Percentiles rank a stretch among this genome's conserved stretches.
Evolutionary conservation across 2,329 filamentous ascomycete genomes (phyloP).

Genomic region (Tricladium varicosporioides): DNA sequence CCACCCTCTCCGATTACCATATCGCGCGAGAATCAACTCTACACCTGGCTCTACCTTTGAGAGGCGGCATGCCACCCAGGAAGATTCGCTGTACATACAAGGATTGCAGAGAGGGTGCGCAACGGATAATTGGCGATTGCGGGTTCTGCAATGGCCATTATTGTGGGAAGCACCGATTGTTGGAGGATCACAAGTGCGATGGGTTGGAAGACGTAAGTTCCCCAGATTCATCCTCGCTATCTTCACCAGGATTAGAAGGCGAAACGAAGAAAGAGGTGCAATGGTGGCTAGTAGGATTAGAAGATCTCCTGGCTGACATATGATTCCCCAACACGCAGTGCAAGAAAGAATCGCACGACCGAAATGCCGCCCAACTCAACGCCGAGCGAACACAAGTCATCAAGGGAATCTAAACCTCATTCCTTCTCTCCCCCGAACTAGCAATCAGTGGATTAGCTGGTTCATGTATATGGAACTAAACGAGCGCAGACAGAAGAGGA

Average conservation of each 20-base stretch:
- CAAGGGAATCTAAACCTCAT: constrained; percentile 68
- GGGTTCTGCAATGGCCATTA: constrained; percentile 91
- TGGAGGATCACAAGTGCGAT: constrained; percentile 92
- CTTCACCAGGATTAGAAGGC: background rate
- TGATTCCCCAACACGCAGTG: constrained; percentile 50
- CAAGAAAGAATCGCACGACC: constrained; percentile 94
- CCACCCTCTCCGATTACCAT: constrained; percentile 44
- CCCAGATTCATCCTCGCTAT: constrained; percentile 9
- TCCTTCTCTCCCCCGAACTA: too few species aligned
- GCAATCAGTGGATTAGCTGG: background rate
- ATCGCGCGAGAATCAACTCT: constrained; percentile 50
- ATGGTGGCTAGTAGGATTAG: constrained; percentile 43
- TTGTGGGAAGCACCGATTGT: constrained; percentile 89
- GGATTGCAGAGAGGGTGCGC: constrained; percentile 82
- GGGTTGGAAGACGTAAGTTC: constrained; percentile 80
- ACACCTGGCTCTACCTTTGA: constrained; percentile 55
- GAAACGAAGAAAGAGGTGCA: constrained; percentile 13
- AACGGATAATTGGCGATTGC: constrained; percentile 95
- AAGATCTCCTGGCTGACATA: constrained; percentile 39
- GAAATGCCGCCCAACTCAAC: constrained; percentile 90
- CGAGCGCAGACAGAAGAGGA: background rate
- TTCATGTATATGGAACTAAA: constrained; percentile 3
- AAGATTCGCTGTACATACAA: constrained; percentile 86
- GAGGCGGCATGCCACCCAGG: constrained; percentile 62
- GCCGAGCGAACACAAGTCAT: constrained; percentile 91